phyloP scores from a whole-genome alignment of 1,284 basidiomycete species.

The Puccinia coronata region DNA sequence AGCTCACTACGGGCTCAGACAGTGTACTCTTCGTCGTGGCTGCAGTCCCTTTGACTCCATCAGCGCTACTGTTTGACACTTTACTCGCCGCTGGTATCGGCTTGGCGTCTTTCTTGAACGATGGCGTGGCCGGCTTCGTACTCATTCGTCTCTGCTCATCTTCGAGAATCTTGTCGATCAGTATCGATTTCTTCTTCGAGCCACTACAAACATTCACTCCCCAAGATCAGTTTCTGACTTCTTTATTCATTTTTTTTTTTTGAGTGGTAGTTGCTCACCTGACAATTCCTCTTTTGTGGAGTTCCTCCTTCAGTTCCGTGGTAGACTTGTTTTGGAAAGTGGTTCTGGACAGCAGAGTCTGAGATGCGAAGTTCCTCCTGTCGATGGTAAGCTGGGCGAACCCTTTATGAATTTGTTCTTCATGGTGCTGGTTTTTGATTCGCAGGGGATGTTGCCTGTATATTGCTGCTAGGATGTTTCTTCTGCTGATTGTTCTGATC shows the following conservation, averaged over 20 bases:
- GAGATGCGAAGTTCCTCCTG: slow-evolving; percentile 37
- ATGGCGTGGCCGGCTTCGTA: neutral
- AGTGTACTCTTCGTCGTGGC: neutral
- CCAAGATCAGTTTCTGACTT: neutral
- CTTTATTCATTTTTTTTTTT: neutral
- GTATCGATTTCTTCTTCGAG: slow-evolving; percentile 35
- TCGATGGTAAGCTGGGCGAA: too few relatives aligned
- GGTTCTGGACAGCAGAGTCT: slow-evolving; percentile 33
- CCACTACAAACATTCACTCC: neutral
- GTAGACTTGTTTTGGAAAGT: slow-evolving; percentile 26
- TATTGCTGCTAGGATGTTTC: too few relatives aligned
- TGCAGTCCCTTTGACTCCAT: neutral
- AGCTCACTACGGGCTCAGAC: slow-evolving; percentile 22
- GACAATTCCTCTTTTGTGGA: slow-evolving; percentile 23
- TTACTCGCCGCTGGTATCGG: neutral
- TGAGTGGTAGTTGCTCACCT: slow-evolving; percentile 5
- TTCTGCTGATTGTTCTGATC: too few relatives aligned
- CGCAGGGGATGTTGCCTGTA: too few relatives aligned
- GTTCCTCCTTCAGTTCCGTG: slow-evolving; percentile 27
- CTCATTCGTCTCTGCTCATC: slow-evolving; percentile 21
- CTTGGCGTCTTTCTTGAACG: slow-evolving; percentile 4
- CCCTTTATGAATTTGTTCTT: too few relatives aligned
- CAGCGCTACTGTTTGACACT: neutral
- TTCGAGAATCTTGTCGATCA: slow-evolving; percentile 36
- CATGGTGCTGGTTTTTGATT: too few relatives aligned